phyloP scores from a whole-genome alignment of 2,329 filamentous ascomycete genomes.

The Oidium heveae region DNA sequence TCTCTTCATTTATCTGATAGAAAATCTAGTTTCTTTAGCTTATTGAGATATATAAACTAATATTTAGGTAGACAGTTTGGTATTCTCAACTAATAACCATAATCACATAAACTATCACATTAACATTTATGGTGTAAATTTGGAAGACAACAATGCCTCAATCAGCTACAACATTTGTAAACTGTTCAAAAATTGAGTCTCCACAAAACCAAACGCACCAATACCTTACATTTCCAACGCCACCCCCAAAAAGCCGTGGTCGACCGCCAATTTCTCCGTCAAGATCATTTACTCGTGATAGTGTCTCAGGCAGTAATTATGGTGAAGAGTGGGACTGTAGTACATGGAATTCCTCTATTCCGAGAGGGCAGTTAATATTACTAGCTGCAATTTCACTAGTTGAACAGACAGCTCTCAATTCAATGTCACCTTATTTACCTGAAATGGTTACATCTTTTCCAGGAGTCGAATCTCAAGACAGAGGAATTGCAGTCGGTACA shows the following conservation, averaged over 20 bases:
- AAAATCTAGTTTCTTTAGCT: no score
- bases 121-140: no score
- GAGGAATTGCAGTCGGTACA: slow-evolving; percentile 70
- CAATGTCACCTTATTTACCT: slow-evolving; percentile 82
- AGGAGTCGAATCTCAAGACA: slow-evolving; percentile 42
- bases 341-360: slow-evolving; percentile 36
- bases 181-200: not conserved
- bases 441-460: slow-evolving; percentile 76
- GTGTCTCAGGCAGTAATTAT: slow-evolving; percentile 13
- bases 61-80: no score
- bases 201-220: slow-evolving; percentile 22
- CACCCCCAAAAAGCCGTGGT: slow-evolving; percentile 41
- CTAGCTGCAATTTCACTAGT: slow-evolving; percentile 72
- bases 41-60: no score
- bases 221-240: slow-evolving; percentile 63
- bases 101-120: no score
- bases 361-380: slow-evolving; percentile 57
- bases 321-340: slow-evolving; percentile 15
- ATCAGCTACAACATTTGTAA: not conserved
- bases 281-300: slow-evolving; percentile 13
- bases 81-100: no score
- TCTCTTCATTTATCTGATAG: no score
- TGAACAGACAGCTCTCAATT: slow-evolving; percentile 92
- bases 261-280: slow-evolving; percentile 13
- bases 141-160: not conserved